These are phyloP conservation scores for Zymoseptoria ardabiliae DNA, from an alignment of 2,329 filamentous ascomycete genomes.

Conservation along the genomic window DNA sequence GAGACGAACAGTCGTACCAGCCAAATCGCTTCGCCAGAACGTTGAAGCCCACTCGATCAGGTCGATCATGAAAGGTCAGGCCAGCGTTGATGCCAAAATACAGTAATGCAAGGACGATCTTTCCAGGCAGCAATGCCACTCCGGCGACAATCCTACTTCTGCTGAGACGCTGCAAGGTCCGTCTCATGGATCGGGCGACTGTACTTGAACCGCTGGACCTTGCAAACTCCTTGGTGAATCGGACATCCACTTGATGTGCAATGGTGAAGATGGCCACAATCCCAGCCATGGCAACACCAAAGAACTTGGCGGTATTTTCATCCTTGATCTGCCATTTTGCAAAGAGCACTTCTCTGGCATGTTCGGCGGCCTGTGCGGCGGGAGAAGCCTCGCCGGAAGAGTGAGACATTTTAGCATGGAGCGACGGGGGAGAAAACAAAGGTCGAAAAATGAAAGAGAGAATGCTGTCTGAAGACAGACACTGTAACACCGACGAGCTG, in stretches of 20 bases:
- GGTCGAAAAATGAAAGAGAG: background rate
- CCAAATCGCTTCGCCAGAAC: conserved; percentile 21
- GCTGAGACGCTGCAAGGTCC: background rate
- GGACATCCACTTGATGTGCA: conserved; percentile 8
- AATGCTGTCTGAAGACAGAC: background rate
- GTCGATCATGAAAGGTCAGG: conserved; percentile 14
- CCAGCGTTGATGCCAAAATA: conserved; percentile 15
- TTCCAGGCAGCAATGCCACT: conserved; percentile 5
- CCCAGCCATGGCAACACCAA: conserved; percentile 8
- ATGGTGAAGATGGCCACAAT: conserved; percentile 12
- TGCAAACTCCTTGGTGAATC: conserved; percentile 1
- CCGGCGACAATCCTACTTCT: conserved; percentile 1
- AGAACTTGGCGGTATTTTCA: conserved; percentile 14
- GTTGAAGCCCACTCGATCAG: conserved; percentile 7
- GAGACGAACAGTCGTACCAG: conserved; percentile 10
- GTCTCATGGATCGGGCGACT: background rate
- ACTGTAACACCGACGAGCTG: background rate
- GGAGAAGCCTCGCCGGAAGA: conserved; percentile 1
- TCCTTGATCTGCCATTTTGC: conserved; percentile 12
- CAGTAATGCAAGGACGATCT: conserved; percentile 4
- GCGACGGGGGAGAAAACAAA: background rate
- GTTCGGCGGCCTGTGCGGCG: conserved; percentile 4
- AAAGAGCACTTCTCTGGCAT: conserved; percentile 8
- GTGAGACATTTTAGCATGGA: conserved; percentile 7
- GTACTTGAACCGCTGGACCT: conserved; percentile 1